These are phyloP conservation scores for Penicillium sp. DNA, from an alignment of 2,329 filamentous ascomycete genomes.

Conservation along the genomic window DNA sequence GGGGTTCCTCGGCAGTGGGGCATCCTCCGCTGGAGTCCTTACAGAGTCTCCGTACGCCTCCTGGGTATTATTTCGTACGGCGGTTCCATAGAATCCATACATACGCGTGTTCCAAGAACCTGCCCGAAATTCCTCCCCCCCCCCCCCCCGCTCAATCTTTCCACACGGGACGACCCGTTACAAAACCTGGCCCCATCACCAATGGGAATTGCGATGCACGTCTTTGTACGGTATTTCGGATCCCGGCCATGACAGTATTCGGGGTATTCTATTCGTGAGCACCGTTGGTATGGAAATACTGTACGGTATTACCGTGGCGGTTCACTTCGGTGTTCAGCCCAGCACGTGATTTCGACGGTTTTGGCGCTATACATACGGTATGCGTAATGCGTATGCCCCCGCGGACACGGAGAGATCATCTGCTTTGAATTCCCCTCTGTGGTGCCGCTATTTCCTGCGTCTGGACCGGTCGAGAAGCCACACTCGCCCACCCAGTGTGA, in stretches of 20 bases:
- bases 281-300: slow-evolving; percentile 1
- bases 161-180: not conserved
- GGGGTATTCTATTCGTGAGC: not conserved
- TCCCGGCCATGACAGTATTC: not conserved
- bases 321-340: not conserved
- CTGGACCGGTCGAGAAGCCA: not conserved
- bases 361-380: not conserved
- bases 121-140: not conserved
- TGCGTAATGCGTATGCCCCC: not conserved
- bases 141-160: not conserved
- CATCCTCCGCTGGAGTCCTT: not conserved
- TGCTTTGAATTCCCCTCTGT: not conserved
- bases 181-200: not conserved
- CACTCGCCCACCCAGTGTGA: not conserved
- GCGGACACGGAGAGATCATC: not conserved
- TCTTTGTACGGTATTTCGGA: not conserved
- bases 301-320: not conserved
- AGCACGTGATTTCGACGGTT: not conserved
- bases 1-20: not conserved
- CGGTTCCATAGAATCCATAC: not conserved
- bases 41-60: not conserved
- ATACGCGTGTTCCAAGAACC: not conserved
- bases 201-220: not conserved
- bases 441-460: not conserved
- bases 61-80: not conserved